Evolutionary conservation across 164 flowering plant genomes (phyloP), one percentile per base, ranked within the genome.

Genomic region (Saururus chinensis): DNA sequence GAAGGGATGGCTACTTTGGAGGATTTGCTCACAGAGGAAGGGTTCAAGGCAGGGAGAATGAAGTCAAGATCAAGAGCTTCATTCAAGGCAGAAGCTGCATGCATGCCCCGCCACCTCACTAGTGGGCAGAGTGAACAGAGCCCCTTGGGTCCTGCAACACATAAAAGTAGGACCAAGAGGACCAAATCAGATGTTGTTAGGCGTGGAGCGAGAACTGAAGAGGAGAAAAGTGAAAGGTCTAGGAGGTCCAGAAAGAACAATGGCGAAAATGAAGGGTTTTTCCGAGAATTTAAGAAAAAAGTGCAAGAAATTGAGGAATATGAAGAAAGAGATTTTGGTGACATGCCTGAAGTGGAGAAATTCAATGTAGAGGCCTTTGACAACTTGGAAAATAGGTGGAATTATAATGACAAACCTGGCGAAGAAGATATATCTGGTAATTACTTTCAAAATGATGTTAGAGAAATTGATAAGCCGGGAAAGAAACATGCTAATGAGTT

Each of bases 21-120:
- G 66, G 81, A 85, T 22, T 85, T 88, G 67, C 83, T 88, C 42
- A 77, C 75, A 19, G 76, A 81, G 63, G 96, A 88, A 64, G 89
- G 89, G 11, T 88, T 85, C 51, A 76, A 64, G 61, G 77, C 82
- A 57, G 70, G 80, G 61, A 79, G 59, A 66, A 66, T 67, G 23
- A 66, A 61, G 61, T 41, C 58, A 9, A 70, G 64, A 19, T n/a
- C 75, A 10, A 73, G 84, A 73, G 5, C 67, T 35, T 80, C 82
- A 9, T 69, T 61, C 1, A 51, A 68, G 48, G 25, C 74, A 25
- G 71, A 68, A 14, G 59, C 74, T 24, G 41, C 54, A 53, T 72
- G 65, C 62, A 65, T 64, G 70, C 79, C 79, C 1, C 67, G 30
- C 40, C 60, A 69, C 40, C 68, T 66, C 40, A 57, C 35, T 30